A percentile compares a stretch with the other conserved stretches of the same genome.
These are phyloP conservation scores for Acanthamoeba culbertsoni DNA, from an alignment of 208 protist species.

Conservation along the genomic window DNA sequence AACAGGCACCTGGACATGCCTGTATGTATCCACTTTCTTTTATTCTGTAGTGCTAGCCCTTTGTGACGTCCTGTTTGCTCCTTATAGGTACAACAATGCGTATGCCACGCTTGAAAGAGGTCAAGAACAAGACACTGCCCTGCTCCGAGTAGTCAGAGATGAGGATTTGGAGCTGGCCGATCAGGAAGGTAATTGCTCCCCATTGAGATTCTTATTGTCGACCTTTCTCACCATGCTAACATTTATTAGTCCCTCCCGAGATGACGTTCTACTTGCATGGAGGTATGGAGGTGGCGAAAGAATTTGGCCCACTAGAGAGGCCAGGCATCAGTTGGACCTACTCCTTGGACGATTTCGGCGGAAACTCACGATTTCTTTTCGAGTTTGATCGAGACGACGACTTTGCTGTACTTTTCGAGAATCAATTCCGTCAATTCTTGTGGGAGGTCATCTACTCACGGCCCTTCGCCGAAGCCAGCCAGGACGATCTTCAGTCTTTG, in stretches of 20 bases:
- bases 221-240: neutral
- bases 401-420: neutral
- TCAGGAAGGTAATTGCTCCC: neutral
- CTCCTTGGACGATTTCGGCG: neutral
- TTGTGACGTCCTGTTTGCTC: neutral
- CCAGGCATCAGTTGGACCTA: neutral
- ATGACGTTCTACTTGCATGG: neutral
- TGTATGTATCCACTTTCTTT: neutral
- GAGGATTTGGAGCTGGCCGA: neutral
- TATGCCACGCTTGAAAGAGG: neutral
- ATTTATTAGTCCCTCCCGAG: neutral
- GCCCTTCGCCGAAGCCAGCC: neutral
- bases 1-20: neutral
- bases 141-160: neutral
- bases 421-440: neutral
- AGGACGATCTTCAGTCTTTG: neutral
- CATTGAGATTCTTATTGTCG: neutral
- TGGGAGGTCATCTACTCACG: neutral
- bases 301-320: neutral
- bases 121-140: neutral
- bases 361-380: neutral
- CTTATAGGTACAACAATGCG: neutral
- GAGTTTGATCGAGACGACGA: constrained; percentile 40
- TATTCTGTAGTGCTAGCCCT: too few relatives aligned
- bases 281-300: neutral